Percentiles rank a stretch among this genome's conserved stretches.
Evolutionary conservation across 352 stramenopile genomes (phyloP).

Genomic region (Globisporangium abappressorium): DNA sequence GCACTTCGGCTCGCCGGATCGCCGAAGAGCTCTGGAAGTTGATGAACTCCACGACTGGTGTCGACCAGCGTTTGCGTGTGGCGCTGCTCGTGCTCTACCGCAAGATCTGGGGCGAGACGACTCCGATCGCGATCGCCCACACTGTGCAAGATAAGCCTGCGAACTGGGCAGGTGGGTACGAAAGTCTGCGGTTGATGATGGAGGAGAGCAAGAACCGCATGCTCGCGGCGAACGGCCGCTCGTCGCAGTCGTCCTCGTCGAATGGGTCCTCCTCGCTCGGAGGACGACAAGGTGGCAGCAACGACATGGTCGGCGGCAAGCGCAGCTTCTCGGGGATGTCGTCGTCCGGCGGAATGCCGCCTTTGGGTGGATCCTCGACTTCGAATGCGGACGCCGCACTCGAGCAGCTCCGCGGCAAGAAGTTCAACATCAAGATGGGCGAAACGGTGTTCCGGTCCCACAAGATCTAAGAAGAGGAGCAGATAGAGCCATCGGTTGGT

Average conservation of each 20-base stretch:
- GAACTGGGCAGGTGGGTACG: conserved; percentile 79
- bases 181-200: conserved; percentile 80
- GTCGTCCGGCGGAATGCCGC: background rate
- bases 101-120: conserved; percentile 81
- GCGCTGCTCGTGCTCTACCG: conserved; percentile 74
- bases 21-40: conserved; percentile 70
- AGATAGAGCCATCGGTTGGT: background rate
- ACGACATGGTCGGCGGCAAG: conserved; percentile 31
- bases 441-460: conserved; percentile 78
- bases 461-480: conserved; percentile 50
- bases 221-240: conserved; percentile 24
- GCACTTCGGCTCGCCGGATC: conserved; percentile 58
- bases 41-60: conserved; percentile 59
- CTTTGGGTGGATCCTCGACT: conserved; percentile 18
- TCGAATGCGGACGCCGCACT: conserved; percentile 37
- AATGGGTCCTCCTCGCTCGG: background rate
- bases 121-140: conserved; percentile 72
- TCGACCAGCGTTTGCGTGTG: conserved; percentile 75
- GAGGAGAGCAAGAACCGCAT: conserved; percentile 76
- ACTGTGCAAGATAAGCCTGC: conserved; percentile 76
- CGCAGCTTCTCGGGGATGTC: conserved; percentile 25
- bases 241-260: background rate
- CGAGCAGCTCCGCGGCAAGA: conserved; percentile 82
- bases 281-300: conserved; percentile 17
- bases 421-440: conserved; percentile 85